A percentile compares a stretch with the other conserved stretches of the same genome.
Conservation (phyloP, 805 yeast genomes). For the Candida alai region DNA sequence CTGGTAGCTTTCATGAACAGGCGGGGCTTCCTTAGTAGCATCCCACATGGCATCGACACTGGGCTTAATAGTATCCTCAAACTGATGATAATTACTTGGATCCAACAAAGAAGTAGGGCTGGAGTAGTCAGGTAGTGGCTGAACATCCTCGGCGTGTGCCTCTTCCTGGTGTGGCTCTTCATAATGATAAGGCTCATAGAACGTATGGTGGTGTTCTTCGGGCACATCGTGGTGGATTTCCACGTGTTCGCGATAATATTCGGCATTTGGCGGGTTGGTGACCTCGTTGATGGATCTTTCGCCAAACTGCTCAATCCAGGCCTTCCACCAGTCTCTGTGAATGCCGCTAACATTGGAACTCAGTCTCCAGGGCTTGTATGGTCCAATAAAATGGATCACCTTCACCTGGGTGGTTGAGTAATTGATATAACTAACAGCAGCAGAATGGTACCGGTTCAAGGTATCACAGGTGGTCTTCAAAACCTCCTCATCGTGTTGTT, state of each 20-base stretch:
- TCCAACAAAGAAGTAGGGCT: constrained; percentile 25
- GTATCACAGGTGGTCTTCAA: constrained; percentile 9
- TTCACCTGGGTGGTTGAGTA: constrained; percentile 33
- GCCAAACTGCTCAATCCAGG: constrained; percentile 31
- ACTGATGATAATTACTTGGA: constrained; percentile 27
- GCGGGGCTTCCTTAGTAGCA: constrained; percentile 42
- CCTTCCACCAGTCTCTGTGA: constrained; percentile 37
- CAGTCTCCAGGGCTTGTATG: constrained; percentile 52
- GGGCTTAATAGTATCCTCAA: constrained; percentile 11
- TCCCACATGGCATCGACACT: constrained; percentile 37
- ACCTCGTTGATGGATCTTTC: constrained; percentile 21
- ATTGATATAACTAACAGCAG: constrained; percentile 17
- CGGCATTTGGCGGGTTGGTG: constrained; percentile 6
- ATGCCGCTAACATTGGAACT: constrained; percentile 14
- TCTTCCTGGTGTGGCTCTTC: constrained; percentile 1
- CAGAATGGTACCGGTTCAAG: constrained; percentile 15
- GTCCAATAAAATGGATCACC: constrained; percentile 66
- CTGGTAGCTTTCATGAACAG: constrained; percentile 15
- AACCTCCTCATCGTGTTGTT: constrained; percentile 5
- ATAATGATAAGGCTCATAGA: too few relatives aligned
- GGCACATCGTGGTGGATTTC: background rate
- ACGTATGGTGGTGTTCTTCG: constrained; percentile 1
- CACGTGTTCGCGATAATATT: constrained; percentile 1
- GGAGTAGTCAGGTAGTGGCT: background rate
- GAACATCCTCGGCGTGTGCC: background rate